These are phyloP conservation scores for Cadophora gregata DNA, from an alignment of 2,329 filamentous ascomycete genomes.

Conservation along the genomic window DNA sequence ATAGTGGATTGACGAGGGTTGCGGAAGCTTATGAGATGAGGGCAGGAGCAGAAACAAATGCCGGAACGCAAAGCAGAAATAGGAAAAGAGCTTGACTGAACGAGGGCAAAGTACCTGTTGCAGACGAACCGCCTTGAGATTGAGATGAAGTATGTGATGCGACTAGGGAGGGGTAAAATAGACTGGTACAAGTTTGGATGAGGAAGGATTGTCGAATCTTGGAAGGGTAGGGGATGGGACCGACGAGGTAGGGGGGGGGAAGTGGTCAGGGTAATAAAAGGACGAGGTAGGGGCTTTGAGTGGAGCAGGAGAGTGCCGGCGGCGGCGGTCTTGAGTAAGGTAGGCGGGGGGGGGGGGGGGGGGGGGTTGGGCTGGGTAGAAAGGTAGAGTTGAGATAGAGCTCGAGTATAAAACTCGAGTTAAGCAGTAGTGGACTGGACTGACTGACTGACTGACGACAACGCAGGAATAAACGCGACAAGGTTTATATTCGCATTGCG, in stretches of 20 bases:
- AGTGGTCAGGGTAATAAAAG: conserved; percentile 16
- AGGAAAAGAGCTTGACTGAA: conserved; percentile 40
- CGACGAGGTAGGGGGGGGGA: conserved; percentile 4
- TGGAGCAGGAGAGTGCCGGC: conserved; percentile 12
- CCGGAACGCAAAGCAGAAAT: conserved; percentile 38
- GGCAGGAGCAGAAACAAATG: conserved; percentile 22
- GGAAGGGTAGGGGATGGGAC: conserved; percentile 16
- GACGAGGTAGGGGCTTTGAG: conserved; percentile 19
- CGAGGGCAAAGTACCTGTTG: conserved; percentile 39
- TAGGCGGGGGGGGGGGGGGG: conserved; percentile 5
- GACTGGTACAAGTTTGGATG: conserved; percentile 18
- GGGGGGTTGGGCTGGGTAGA: background rate
- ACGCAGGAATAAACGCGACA: conserved; percentile 45
- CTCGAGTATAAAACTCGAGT: conserved; percentile 25
- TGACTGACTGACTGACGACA: conserved; percentile 37
- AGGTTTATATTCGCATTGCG: conserved; percentile 36
- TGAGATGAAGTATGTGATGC: conserved; percentile 28
- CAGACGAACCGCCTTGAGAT: conserved; percentile 20
- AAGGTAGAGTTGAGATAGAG: background rate
- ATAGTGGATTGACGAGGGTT: conserved; percentile 42
- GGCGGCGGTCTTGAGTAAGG: conserved; percentile 25
- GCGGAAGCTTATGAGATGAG: conserved; percentile 34
- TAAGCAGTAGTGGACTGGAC: too few species aligned
- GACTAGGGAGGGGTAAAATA: conserved; percentile 21
- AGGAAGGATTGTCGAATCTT: conserved; percentile 35